Conservation (phyloP, 805 yeast species). For the Candida coleopterorum region DNA sequence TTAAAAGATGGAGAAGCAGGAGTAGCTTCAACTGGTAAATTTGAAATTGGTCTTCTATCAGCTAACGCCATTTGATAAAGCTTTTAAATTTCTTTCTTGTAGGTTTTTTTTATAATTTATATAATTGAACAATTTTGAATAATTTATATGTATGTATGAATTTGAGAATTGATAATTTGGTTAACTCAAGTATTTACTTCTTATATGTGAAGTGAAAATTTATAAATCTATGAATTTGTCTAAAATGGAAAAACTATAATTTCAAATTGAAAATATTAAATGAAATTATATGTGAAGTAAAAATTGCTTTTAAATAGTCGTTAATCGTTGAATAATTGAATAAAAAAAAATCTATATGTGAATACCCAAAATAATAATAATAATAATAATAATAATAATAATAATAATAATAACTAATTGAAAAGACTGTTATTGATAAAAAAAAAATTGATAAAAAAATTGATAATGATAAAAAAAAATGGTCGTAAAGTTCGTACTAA, state of each 20-base stretch:
- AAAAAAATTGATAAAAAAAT: not conserved
- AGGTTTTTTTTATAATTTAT: not conserved
- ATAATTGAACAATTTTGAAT: not conserved
- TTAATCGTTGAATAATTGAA: not conserved
- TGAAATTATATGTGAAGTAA: not conserved
- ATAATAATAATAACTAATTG: not conserved
- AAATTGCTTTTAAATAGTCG: slow-evolving; percentile 1
- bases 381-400: slow-evolving; percentile 2
- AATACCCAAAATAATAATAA: slow-evolving; percentile 1
- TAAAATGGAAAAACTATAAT: slow-evolving; percentile 1
- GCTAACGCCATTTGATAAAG: slow-evolving; percentile 52
- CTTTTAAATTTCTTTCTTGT: too few species aligned
- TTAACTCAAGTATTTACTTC: not conserved
- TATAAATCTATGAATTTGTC: not conserved
- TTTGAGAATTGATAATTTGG: not conserved
- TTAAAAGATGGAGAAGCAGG: slow-evolving; percentile 42
- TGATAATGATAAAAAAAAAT: not conserved
- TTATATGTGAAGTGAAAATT: not conserved
- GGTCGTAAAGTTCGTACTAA: slow-evolving; percentile 6
- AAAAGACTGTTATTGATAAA: not conserved
- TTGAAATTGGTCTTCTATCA: slow-evolving; percentile 57
- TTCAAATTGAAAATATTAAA: not conserved
- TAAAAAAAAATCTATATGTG: not conserved
- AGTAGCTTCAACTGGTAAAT: slow-evolving; percentile 44
- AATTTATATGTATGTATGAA: not conserved